A percentile compares a stretch with the other conserved stretches of the same genome.
These are phyloP conservation scores for Gastrodia elata DNA, from an alignment of 106 monocot species.

Conservation along the genomic window DNA sequence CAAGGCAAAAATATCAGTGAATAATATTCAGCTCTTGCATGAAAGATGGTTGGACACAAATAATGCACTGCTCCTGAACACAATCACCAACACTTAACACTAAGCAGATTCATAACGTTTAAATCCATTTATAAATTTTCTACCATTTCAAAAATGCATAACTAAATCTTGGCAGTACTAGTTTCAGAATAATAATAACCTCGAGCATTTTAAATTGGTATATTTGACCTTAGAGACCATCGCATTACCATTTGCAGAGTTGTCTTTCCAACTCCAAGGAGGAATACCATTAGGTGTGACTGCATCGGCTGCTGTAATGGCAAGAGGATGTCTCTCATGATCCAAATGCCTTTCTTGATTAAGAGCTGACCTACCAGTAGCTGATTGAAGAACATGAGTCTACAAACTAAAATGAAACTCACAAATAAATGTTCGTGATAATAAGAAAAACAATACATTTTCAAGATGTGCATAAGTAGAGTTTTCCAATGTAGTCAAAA, in stretches of 20 bases:
- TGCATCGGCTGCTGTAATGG: slow-evolving; percentile 80
- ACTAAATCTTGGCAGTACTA: background rate
- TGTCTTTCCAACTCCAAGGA: slow-evolving; percentile 97
- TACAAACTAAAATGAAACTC: slow-evolving; percentile 2
- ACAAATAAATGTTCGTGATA: background rate
- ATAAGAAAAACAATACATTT: background rate
- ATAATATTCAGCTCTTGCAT: background rate
- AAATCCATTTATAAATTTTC: background rate
- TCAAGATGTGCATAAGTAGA: background rate
- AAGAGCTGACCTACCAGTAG: slow-evolving; percentile 56
- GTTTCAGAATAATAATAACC: background rate
- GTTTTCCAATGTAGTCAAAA: background rate
- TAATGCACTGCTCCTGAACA: background rate
- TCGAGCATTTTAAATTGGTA: background rate
- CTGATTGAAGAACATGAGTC: slow-evolving; percentile 25
- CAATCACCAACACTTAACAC: background rate
- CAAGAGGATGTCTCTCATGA: slow-evolving; percentile 67
- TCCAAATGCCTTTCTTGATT: slow-evolving; percentile 72
- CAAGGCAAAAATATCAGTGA: background rate
- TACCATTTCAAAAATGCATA: background rate
- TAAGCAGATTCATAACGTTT: background rate
- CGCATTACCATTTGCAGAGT: slow-evolving; percentile 57
- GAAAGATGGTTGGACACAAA: background rate
- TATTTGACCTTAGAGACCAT: background rate
- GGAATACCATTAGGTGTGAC: slow-evolving; percentile 59